A percentile compares a stretch with the other conserved stretches of the same genome.
These are phyloP conservation scores for Spizellomyces punctatus DNA, from an alignment of 192 early-diverging fungal species.

Conservation along the genomic window DNA sequence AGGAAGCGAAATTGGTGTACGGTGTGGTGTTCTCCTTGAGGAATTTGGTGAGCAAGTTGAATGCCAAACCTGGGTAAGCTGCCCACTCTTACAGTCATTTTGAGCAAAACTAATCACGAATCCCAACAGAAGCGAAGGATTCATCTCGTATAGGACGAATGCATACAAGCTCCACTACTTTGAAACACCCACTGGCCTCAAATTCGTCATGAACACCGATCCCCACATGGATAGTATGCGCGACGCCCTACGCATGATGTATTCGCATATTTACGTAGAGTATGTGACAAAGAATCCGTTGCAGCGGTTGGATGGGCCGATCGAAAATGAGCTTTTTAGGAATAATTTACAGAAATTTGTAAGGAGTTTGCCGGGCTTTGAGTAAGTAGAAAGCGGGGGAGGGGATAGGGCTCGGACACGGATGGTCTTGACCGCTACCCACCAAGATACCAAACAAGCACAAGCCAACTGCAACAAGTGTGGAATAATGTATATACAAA, in stretches of 20 bases:
- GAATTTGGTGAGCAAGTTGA: slow-evolving; percentile 86
- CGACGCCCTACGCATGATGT: slow-evolving; percentile 76
- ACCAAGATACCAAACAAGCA: background rate
- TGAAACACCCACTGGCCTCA: slow-evolving; percentile 83
- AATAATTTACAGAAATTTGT: slow-evolving; percentile 39
- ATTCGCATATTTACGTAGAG: slow-evolving; percentile 88
- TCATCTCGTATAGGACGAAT: slow-evolving; percentile 76
- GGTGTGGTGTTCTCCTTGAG: slow-evolving; percentile 90
- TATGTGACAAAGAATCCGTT: slow-evolving; percentile 92
- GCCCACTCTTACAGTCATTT: background rate
- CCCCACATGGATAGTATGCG: slow-evolving; percentile 63
- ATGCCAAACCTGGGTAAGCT: slow-evolving; percentile 48
- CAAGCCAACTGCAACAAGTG: too few species aligned
- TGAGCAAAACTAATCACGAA: background rate
- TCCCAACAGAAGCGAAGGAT: slow-evolving; percentile 50
- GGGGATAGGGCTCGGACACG: background rate
- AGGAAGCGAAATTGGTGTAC: slow-evolving; percentile 94
- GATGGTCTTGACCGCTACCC: too few species aligned
- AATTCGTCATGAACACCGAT: slow-evolving; percentile 88
- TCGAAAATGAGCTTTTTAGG: slow-evolving; percentile 48
- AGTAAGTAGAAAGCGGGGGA: slow-evolving; percentile 11
- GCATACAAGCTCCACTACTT: slow-evolving; percentile 91
- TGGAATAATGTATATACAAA: slow-evolving; percentile 2
- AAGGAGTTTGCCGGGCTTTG: slow-evolving; percentile 34
- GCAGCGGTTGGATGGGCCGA: slow-evolving; percentile 51